A percentile compares a stretch with the other conserved stretches of the same genome.
Evolutionary conservation across 2,329 filamentous ascomycete species (phyloP).

Genomic region (Botrytis byssoidea): DNA sequence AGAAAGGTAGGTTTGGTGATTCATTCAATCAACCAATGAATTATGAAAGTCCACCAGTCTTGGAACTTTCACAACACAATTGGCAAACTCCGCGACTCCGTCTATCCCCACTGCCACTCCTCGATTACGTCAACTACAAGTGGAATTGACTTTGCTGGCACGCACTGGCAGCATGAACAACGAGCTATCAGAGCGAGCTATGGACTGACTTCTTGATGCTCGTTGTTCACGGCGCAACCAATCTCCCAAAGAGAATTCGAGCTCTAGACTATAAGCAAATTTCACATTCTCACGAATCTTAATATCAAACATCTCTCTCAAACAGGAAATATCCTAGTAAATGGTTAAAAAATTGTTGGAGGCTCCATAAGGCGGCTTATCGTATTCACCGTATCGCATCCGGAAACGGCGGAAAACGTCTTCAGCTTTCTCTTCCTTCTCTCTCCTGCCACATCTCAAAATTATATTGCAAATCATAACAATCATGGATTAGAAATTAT

Average conservation of each 20-base stretch:
- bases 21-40: background rate
- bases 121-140: slow-evolving; percentile 14
- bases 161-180: slow-evolving; percentile 4
- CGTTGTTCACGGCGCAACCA: background rate
- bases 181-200: background rate
- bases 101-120: background rate
- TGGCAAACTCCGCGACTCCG: background rate
- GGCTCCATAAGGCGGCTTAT: slow-evolving; percentile 14
- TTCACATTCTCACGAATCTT: background rate
- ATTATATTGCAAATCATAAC: background rate
- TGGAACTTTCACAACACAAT: background rate
- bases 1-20: background rate
- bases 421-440: background rate
- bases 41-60: background rate
- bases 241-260: background rate
- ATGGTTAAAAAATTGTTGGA: background rate
- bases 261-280: background rate
- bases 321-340: slow-evolving; percentile 1
- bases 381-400: slow-evolving; percentile 7
- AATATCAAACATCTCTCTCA: background rate
- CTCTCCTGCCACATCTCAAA: slow-evolving; percentile 12
- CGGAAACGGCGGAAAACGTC: slow-evolving; percentile 13
- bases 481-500: background rate
- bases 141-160: slow-evolving; percentile 13
- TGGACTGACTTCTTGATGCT: background rate